Evolutionary conservation across 495 filamentous ascomycete species (phyloP).

Genomic region (Xeromyces bisporus): DNA sequence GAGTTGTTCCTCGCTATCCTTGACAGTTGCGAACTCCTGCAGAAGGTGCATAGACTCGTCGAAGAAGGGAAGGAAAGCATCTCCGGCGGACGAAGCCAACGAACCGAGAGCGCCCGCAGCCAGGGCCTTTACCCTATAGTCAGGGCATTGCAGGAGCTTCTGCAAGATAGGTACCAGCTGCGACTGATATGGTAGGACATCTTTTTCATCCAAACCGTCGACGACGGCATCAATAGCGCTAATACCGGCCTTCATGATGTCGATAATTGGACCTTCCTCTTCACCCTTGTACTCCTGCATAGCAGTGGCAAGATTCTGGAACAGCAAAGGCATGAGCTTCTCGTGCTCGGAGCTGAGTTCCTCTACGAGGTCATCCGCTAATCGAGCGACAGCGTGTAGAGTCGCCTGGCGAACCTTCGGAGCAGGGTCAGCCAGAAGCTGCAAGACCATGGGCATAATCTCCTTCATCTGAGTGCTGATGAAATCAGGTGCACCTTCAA

Average conservation of each 20-base stretch:
- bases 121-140: constrained; percentile 77
- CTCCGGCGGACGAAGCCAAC: constrained; percentile 66
- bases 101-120: constrained; percentile 81
- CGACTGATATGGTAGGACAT: constrained; percentile 63
- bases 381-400: constrained; percentile 65
- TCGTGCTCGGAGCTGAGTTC: constrained; percentile 73
- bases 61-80: constrained; percentile 80
- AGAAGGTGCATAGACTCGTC: constrained; percentile 72
- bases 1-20: constrained; percentile 78
- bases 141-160: constrained; percentile 59
- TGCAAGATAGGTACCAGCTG: constrained; percentile 73
- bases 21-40: constrained; percentile 65
- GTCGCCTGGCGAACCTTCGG: constrained; percentile 71
- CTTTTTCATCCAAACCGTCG: constrained; percentile 70
- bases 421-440: constrained; percentile 68
- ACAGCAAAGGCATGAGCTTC: constrained; percentile 60
- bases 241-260: constrained; percentile 78
- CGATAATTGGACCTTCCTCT: constrained; percentile 41
- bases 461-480: constrained; percentile 74
- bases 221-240: constrained; percentile 83
- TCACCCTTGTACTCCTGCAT: constrained; percentile 47
- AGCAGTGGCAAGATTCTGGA: constrained; percentile 75
- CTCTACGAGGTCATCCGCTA: constrained; percentile 85
- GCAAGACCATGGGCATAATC: constrained; percentile 72
- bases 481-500: constrained; percentile 94